phyloP scores from a whole-genome alignment of 495 filamentous ascomycete species.

The Aspergillus taichungensis region DNA sequence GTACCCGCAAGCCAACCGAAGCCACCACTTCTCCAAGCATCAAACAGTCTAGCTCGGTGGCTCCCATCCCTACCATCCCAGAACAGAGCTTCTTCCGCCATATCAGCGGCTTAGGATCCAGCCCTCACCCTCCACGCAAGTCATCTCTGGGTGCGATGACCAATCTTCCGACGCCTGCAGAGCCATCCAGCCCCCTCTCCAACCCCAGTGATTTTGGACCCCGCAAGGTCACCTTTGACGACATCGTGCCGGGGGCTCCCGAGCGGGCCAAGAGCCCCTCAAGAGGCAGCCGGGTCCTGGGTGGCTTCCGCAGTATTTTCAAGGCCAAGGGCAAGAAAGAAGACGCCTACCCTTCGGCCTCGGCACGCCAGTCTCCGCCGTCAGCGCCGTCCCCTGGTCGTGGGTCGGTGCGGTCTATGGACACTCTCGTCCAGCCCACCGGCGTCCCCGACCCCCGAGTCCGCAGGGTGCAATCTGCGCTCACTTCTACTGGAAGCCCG shows the following conservation, averaged over 20 bases:
- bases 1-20: too few species aligned
- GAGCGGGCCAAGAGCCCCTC: not conserved
- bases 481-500: slow-evolving; percentile 10
- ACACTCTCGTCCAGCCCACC: not conserved
- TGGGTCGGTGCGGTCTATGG: too few species aligned
- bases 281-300: slow-evolving; percentile 6
- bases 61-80: slow-evolving; percentile 3
- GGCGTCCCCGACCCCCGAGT: not conserved
- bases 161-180: not conserved
- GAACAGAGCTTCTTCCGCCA: not conserved
- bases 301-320: slow-evolving; percentile 17
- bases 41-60: not conserved
- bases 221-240: slow-evolving; percentile 5
- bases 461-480: slow-evolving; percentile 4
- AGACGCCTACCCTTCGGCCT: not conserved
- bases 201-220: too few species aligned
- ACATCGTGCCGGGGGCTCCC: not conserved
- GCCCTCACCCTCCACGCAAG: slow-evolving; percentile 5
- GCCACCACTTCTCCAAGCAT: not conserved
- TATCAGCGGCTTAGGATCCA: not conserved
- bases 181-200: not conserved
- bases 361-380: not conserved
- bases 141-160: slow-evolving; percentile 6
- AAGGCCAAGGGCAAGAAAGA: slow-evolving; percentile 5
- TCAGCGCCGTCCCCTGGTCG: not conserved